A percentile compares a stretch with the other conserved stretches of the same genome.
These are phyloP conservation scores for Aspergillus sp. DNA, from an alignment of 2,329 filamentous ascomycete species.

Conservation along the genomic window DNA sequence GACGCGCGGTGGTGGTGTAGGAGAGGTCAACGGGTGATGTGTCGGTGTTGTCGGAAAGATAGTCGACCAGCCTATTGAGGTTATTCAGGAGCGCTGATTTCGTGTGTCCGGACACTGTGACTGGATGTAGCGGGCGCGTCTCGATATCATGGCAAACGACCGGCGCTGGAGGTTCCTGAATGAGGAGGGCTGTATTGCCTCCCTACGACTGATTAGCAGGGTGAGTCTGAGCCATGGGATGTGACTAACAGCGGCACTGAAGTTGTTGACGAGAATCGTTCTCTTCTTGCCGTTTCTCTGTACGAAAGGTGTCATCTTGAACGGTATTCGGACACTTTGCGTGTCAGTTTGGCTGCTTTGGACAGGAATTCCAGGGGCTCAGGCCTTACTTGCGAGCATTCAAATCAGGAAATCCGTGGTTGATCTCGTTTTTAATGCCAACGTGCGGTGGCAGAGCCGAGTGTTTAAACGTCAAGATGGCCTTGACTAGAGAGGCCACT, in stretches of 20 bases:
- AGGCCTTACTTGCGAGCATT: not conserved
- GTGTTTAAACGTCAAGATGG: constrained; percentile 67
- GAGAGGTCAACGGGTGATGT: constrained; percentile 59
- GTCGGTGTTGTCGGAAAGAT: constrained; percentile 37
- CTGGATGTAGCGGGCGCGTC: constrained; percentile 59
- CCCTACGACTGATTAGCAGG: constrained; percentile 41
- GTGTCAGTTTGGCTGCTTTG: constrained; percentile 11
- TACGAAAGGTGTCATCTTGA: constrained; percentile 44
- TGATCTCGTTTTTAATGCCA: constrained; percentile 62
- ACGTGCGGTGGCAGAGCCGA: constrained; percentile 67
- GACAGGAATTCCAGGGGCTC: no score
- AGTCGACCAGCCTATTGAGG: constrained; percentile 54
- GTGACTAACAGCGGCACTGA: constrained; percentile 58
- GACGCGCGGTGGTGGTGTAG: constrained; percentile 66
- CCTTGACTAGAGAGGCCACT: constrained; percentile 58
- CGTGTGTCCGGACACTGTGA: constrained; percentile 61
- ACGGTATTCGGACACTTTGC: constrained; percentile 39
- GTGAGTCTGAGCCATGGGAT: no score
- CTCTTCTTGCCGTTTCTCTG: constrained; percentile 33
- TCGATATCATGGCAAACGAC: constrained; percentile 35
- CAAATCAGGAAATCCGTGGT: constrained; percentile 37
- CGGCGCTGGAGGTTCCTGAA: constrained; percentile 63
- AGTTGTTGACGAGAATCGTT: constrained; percentile 62
- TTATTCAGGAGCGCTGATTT: constrained; percentile 53
- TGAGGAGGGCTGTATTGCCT: constrained; percentile 67